These are phyloP conservation scores for Phaeophleospora eucalypticola DNA, from an alignment of 2,329 filamentous ascomycete genomes.

Conservation along the genomic window DNA sequence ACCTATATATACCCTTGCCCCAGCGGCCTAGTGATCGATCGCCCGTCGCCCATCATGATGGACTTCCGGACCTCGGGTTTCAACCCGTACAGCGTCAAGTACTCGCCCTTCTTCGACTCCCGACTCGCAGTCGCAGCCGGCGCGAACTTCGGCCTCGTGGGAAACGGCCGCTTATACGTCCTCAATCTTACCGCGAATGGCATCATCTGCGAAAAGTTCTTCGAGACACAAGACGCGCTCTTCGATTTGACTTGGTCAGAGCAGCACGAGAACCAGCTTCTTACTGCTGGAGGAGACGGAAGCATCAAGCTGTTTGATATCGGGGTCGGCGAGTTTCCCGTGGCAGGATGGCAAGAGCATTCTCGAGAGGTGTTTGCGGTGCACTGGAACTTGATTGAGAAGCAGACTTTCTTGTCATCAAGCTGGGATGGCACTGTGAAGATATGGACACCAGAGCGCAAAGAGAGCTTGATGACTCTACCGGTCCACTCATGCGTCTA, in stretches of 20 bases:
- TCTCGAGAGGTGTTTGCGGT: slow-evolving; percentile 89
- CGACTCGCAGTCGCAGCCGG: slow-evolving; percentile 83
- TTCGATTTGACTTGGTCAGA: slow-evolving; percentile 96
- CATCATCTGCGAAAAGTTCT: slow-evolving; percentile 80
- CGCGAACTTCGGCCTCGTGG: slow-evolving; percentile 96
- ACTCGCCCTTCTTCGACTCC: slow-evolving; percentile 96
- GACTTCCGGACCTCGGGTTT: slow-evolving; percentile 90
- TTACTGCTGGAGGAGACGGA: slow-evolving; percentile 86
- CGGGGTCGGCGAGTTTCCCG: slow-evolving; percentile 72
- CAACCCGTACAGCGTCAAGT: slow-evolving; percentile 96
- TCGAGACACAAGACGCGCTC: slow-evolving; percentile 94
- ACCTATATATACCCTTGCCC: background rate
- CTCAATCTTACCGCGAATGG: slow-evolving; percentile 78
- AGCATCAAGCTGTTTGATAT: slow-evolving; percentile 93
- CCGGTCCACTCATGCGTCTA: slow-evolving; percentile 94
- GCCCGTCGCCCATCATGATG: slow-evolving; percentile 59
- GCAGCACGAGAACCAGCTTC: slow-evolving; percentile 89
- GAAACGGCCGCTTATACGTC: slow-evolving; percentile 86
- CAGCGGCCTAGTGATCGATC: background rate
- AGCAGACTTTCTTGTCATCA: slow-evolving; percentile 83
- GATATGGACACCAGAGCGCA: slow-evolving; percentile 77
- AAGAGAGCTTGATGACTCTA: slow-evolving; percentile 70
- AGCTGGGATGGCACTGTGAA: slow-evolving; percentile 97
- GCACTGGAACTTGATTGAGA: slow-evolving; percentile 85
- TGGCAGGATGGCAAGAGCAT: slow-evolving; percentile 91